Evolutionary conservation across 2,329 filamentous ascomycete genomes (phyloP), one percentile per base, ranked within the genome.

Genomic region (Aurifilum marmelostoma): DNA sequence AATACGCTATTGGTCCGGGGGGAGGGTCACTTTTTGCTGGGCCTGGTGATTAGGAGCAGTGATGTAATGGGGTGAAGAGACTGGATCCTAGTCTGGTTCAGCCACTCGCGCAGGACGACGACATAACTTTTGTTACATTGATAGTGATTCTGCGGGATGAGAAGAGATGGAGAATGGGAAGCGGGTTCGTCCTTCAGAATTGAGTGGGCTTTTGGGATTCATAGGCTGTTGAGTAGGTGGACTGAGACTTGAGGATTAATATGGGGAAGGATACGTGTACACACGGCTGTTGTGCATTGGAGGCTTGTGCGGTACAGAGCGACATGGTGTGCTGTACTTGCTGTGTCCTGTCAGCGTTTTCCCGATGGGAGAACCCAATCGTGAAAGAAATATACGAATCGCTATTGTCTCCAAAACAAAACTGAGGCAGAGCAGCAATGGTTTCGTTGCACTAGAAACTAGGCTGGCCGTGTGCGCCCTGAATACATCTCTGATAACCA

Each of bases 1-100:
- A 59, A 65, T 27, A 58, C 41, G 24, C 52, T 18, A 65, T 65
- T 65, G 63, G 52, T 34, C 9, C 3, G 29, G 32, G 7, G 59
- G 59, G 56, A n/a, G 56, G n/a, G 32, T 9, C 37, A 18, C 29
- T 18, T 24, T 5, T 29, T 58, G 54, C n/a, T 14, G 9, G 52
- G 52, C 52, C 8, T 21, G 34, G 34, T 34, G 34, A 34, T 34
- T 34, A 60, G 56, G 29, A n/a, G 29, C 24, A 18, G 54, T 58
- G 54, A 32, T 27, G 54, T 58, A 27, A 27, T 32, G 54, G 14
- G 54, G 5, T n/a, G n/a, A 24, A 3, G 52, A 32, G 29, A 56
- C 9, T 18, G 18, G 12, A 58, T 58, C 43, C 43, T 16, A n/a
- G n/a, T n/a, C n/a, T 47, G 21, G 18, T 47, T 9, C 1, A 21